Evolutionary conservation across 768 basidiomycete genomes (phyloP), one percentile per base, ranked within the genome.

Genomic region (Tricholoma hemisulphureum): DNA sequence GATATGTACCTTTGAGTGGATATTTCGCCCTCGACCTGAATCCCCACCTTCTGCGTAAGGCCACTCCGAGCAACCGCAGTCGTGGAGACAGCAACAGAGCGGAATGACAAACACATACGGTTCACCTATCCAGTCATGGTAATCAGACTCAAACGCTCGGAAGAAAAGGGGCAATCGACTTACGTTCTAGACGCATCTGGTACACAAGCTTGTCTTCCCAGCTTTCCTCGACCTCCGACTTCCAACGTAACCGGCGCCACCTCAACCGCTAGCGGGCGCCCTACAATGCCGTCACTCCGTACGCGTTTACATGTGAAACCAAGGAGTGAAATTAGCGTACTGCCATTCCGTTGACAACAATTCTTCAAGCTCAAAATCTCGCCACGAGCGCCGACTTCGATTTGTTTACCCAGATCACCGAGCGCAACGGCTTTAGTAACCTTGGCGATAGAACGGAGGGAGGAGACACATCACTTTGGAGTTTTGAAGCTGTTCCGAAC

Each of bases 381-480:
- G 20, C 95, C 95, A 23, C 86, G 81, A 13, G 88, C 89, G 66
- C 93, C 92, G 65, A 96, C 93, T 57, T 93, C 91, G 65, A 98
- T 95, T 69, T 90, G 92, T 71, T 91, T 91, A 51, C 84, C 87
- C 63, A 94, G 74, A 72, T 98, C 94, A 21, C 95, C 95, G 51
- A 89, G 75, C 0, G 95, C 95, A 68, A 97, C 94, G 4, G 94
- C 95, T 73, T 92, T 95, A 20, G 95, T 97, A 58, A 98, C 95
- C 60, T 86, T 84, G 6, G 93, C 91, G 58, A 95, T 95, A 49
- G 89, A 91, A 55, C 95, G 85, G 62, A 93, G 31, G 31, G 31
- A 31, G 31, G 31, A 31, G 31, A 31, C 31, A 31, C 31, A 31
- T 31, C 31, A 10, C 31, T 31, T 31, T 31, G 5, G 31, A 31